phyloP scores from a whole-genome alignment of 345 rosid species.

The Balakata baccata region DNA sequence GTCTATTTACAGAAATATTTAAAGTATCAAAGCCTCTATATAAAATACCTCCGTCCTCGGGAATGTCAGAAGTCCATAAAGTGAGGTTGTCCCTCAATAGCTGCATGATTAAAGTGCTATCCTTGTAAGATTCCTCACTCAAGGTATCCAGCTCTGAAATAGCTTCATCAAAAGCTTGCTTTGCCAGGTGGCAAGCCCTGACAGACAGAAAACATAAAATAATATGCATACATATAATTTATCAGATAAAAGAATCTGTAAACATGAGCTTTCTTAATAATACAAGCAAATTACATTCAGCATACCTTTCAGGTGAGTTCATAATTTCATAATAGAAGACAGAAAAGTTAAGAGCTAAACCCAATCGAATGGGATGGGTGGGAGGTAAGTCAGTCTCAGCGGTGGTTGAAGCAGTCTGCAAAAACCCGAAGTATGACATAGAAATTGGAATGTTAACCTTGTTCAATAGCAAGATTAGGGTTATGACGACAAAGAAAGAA shows the following conservation, averaged over 20 bases:
- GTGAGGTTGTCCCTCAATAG: conserved; percentile 36
- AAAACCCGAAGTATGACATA: not conserved
- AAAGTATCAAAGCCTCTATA: not conserved
- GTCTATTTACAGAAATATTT: not conserved
- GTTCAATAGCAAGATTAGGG: not conserved
- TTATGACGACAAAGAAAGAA: not conserved
- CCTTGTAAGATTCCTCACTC: conserved; percentile 36
- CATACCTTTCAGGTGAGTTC: conserved; percentile 53
- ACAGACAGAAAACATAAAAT: not conserved
- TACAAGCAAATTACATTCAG: not conserved
- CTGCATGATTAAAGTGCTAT: conserved; percentile 36
- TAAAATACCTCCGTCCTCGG: conserved; percentile 30
- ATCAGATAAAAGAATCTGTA: not conserved
- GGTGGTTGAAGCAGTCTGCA: conserved; percentile 43
- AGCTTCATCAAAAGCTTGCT: conserved; percentile 37
- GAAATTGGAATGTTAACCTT: not conserved
- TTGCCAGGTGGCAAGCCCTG: conserved; percentile 38
- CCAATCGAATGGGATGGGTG: conserved; percentile 56
- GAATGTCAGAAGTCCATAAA: conserved; percentile 33
- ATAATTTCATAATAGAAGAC: conserved; percentile 59
- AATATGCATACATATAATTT: not conserved
- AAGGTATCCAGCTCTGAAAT: conserved; percentile 32
- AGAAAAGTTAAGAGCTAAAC: conserved; percentile 51
- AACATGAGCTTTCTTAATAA: not conserved
- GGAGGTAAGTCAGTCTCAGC: conserved; percentile 52